Evolutionary conservation across 1,139 yeast species (phyloP), one percentile per base, ranked within the genome.

Genomic region (Schwanniomyces etchellsii): DNA sequence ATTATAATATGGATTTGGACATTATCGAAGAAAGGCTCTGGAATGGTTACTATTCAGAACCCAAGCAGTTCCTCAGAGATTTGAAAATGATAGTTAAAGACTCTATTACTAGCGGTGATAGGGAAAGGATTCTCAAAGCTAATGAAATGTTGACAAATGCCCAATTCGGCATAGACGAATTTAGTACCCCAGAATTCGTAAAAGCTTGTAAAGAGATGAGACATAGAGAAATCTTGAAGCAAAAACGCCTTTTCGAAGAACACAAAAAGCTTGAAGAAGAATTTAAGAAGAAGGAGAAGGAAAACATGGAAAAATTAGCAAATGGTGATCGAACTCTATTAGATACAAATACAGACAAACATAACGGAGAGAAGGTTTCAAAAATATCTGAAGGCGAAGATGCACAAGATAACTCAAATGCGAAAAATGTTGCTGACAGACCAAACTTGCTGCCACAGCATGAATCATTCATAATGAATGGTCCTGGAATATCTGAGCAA

Each of bases 91-190:
- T 93, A 28, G 81, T 85, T 28, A 69, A 70, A 28, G 99, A 93
- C 57, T 74, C 95, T 0, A 66, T 72, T 18, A 76, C 80, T 0
- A 59, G 72, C 5, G 88, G 85, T 1, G 97, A 89, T 42, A 70
- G 97, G 29, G 98, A 91, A 38, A 64, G 95, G 31, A 64, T 81
- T 10, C 70, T 89, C 35, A 88, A 84, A 52, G 96, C 97, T 0
- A 84, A 91, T 37, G 98, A 93, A 55, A 88, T 93, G 97, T 72
- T 77, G 49, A 94, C 97, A 6, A 89, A 91, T 59, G 96, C 96
- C 0, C 95, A 88, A 55, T 94, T 93, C 50, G 95, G 93, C 7
- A 73, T 91, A 32, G 98, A 93, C 46, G 99, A 93, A 39, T 79
- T 89, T 43, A 76, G 81, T 28, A 70, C 75, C 13, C 78, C 88